phyloP scores from a whole-genome alignment of 345 rosid genomes.

The Barbarea vulgaris region DNA sequence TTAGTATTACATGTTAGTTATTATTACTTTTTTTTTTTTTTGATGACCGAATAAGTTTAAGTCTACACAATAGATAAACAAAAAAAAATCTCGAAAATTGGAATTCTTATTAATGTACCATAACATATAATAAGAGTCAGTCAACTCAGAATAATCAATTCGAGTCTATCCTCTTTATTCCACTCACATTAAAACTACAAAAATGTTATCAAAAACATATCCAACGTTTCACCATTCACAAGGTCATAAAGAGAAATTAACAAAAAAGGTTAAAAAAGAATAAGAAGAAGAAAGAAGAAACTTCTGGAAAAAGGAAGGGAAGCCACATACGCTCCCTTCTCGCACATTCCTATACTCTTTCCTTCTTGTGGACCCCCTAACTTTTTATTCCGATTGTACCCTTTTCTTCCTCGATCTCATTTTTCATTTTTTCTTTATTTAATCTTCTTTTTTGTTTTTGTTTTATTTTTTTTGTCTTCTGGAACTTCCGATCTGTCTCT shows the following conservation, averaged over 20 bases:
- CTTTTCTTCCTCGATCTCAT: slow-evolving; percentile 8
- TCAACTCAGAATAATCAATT: slow-evolving; percentile 9
- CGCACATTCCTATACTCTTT: slow-evolving; percentile 42
- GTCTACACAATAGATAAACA: background rate
- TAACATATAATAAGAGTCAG: background rate
- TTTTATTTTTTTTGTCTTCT: slow-evolving; percentile 42
- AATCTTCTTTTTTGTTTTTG: background rate
- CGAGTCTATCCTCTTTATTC: slow-evolving; percentile 11
- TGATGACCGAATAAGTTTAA: background rate
- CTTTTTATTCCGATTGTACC: slow-evolving; percentile 24
- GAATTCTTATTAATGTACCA: background rate
- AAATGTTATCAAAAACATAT: slow-evolving; percentile 21
- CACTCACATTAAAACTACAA: slow-evolving; percentile 27
- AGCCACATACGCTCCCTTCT: slow-evolving; percentile 42
- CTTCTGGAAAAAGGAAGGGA: slow-evolving; percentile 54
- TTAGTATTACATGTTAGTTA: background rate
- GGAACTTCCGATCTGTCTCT: slow-evolving; percentile 44
- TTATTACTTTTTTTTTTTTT: background rate
- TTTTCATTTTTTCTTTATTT: background rate
- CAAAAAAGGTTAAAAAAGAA: background rate
- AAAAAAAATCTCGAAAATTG: background rate
- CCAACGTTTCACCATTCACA: slow-evolving; percentile 1
- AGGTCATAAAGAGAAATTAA: background rate
- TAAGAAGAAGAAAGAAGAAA: slow-evolving; percentile 32
- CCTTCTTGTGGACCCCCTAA: slow-evolving; percentile 36